phyloP scores from a whole-genome alignment of 148 eudicot genomes.

The Rhododendron ovatum region DNA sequence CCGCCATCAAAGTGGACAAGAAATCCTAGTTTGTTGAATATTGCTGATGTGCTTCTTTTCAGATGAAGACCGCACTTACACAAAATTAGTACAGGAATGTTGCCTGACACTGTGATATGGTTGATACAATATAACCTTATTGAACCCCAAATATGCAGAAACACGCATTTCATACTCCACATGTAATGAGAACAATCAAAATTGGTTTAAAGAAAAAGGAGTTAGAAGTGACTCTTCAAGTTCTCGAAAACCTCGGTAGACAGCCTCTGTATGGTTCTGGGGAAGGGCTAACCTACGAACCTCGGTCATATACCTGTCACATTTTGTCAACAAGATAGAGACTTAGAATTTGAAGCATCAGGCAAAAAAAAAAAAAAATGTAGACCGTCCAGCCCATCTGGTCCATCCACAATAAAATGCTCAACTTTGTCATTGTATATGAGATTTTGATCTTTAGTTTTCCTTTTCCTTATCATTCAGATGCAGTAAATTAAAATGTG shows the following conservation, averaged over 20 bases:
- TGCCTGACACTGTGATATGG: neutral
- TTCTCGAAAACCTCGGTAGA: conserved; percentile 73
- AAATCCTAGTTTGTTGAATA: neutral
- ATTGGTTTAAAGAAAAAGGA: conserved; percentile 52
- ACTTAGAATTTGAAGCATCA: neutral
- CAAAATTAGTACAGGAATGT: neutral
- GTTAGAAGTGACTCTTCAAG: conserved; percentile 86
- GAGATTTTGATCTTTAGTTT: neutral
- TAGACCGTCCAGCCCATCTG: neutral
- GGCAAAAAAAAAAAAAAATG: neutral
- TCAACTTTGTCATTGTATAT: too few species aligned
- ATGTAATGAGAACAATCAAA: conserved; percentile 20
- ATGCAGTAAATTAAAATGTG: neutral
- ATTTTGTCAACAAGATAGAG: neutral
- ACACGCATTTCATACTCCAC: neutral
- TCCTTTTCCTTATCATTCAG: neutral
- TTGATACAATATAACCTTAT: neutral
- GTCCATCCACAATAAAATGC: neutral
- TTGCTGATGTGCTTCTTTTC: neutral
- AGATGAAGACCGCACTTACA: neutral
- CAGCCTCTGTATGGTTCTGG: conserved; percentile 70
- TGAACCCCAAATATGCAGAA: neutral
- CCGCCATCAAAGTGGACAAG: neutral
- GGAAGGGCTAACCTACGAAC: conserved; percentile 83
- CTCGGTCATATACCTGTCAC: conserved; percentile 79